Evolutionary conservation across 305 asterid genomes (phyloP).

Genomic region (Rubia balearica): DNA sequence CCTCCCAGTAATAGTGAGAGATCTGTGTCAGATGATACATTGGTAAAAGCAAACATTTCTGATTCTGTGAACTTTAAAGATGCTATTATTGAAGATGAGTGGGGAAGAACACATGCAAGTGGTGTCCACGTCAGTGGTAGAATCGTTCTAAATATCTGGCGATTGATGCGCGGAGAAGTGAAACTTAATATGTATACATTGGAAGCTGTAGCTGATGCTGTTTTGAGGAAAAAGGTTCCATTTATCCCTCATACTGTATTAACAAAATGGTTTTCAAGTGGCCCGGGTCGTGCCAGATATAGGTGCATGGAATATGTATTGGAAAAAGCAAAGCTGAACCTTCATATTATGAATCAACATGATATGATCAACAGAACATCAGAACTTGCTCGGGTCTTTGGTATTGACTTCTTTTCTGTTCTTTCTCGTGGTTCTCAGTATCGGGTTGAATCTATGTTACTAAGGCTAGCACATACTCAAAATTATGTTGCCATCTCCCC

Average conservation of each 20-base stretch:
- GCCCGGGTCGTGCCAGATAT: conserved; percentile 75
- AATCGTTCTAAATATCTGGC: conserved; percentile 91
- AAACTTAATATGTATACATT: conserved; percentile 77
- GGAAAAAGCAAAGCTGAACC: conserved; percentile 73
- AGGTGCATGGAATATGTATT: conserved; percentile 61
- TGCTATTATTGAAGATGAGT: conserved; percentile 82
- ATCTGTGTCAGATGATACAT: conserved; percentile 33
- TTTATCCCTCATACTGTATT: conserved; percentile 63
- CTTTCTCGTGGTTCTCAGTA: conserved; percentile 95
- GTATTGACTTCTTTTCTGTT: conserved; percentile 94
- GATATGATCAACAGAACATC: conserved; percentile 95
- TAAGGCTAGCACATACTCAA: conserved; percentile 88
- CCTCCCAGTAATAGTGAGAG: conserved; percentile 31
- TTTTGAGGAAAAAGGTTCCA: conserved; percentile 82
- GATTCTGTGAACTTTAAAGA: conserved; percentile 44
- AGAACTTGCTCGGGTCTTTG: conserved; percentile 98
- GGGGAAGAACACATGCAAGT: conserved; percentile 99
- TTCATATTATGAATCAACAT: conserved; percentile 79
- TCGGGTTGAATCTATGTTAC: conserved; percentile 96
- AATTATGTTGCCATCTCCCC: conserved; percentile 96
- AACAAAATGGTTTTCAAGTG: conserved; percentile 83
- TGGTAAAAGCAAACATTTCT: conserved; percentile 34
- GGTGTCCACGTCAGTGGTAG: conserved; percentile 97
- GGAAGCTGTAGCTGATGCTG: conserved; percentile 87
- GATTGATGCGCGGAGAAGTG: conserved; percentile 90